A percentile compares a stretch with the other conserved stretches of the same genome.
Evolutionary conservation across 1,139 yeast genomes (phyloP).

Genomic region (Eremothecium sinecaudum): DNA sequence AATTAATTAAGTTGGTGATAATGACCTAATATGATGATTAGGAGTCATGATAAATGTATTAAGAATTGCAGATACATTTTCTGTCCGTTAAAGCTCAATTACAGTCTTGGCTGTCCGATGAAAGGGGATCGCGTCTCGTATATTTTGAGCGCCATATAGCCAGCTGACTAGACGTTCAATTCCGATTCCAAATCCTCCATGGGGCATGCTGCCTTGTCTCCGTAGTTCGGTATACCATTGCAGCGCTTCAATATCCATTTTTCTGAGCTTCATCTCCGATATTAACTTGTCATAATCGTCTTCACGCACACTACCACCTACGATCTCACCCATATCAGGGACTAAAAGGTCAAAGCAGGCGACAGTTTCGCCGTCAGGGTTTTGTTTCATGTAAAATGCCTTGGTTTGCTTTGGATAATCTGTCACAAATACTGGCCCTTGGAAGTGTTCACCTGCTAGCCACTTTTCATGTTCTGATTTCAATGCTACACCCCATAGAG

Average conservation of each 20-base stretch:
- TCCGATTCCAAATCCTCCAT: constrained; percentile 97
- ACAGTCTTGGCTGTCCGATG: constrained; percentile 40
- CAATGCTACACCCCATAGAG: constrained; percentile 64
- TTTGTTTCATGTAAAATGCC: constrained; percentile 81
- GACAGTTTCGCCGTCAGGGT: constrained; percentile 47
- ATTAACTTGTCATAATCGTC: constrained; percentile 44
- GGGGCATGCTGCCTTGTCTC: constrained; percentile 74
- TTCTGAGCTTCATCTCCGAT: constrained; percentile 41
- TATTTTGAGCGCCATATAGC: constrained; percentile 54
- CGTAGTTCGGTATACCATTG: constrained; percentile 76
- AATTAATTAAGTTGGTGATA: too few relatives aligned
- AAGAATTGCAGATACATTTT: too few relatives aligned
- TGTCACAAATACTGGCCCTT: constrained; percentile 78
- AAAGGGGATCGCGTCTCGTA: constrained; percentile 80
- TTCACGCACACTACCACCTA: constrained; percentile 92
- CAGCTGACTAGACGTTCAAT: constrained; percentile 76
- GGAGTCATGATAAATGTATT: too few relatives aligned
- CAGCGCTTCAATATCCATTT: constrained; percentile 49
- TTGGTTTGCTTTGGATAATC: constrained; percentile 74
- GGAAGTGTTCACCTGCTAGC: constrained; percentile 61
- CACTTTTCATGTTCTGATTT: constrained; percentile 87
- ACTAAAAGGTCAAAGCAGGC: constrained; percentile 83
- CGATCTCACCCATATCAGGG: constrained; percentile 92
- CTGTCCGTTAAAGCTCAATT: constrained; percentile 13
- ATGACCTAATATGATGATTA: too few relatives aligned